Evolutionary conservation across 306 rosid species (phyloP), one percentile per base, ranked within the genome.

Genomic region (Boehmeria nivea): DNA sequence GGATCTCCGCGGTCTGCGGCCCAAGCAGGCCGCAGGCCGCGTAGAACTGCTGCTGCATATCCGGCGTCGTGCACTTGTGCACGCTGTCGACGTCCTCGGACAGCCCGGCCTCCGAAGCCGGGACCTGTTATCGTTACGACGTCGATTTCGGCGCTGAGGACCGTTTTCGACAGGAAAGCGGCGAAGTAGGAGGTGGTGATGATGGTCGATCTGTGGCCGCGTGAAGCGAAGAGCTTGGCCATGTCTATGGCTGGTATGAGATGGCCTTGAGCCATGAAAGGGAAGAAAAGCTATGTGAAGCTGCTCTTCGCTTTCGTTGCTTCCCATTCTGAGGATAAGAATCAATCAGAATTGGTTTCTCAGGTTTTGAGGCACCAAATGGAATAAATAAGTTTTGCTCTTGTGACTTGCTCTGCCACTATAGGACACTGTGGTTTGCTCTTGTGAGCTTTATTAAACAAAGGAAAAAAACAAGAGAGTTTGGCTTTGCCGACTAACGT

Each of bases 261-360:
- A 34, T 75, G 85, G 43, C 87, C 85, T 4, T 61, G 76, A 40
- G 57, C 80, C 12, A 77, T 13, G 61, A 68, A 63, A 8, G 84
- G 87, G 54, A 83, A 69, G 72, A 83, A 71, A 80, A 66, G 6
- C 23, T 7, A 61, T 25, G 60, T 52, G 69, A 43, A 57, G 42
- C 27, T 42, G 60, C 21, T 18, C 24, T 3, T 17, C 5, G 11
- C 14, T 27, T 11, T 54, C 21, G 28, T n/a, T 50, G 13, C 3
- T 22, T 7, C 11, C 54, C 54, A 50, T 50, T 24, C n/a, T n/a
- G n/a, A n/a, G n/a, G n/a, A n/a, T n/a, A n/a, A n/a, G n/a, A n/a
- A n/a, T n/a, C n/a, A n/a, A n/a, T n/a, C n/a, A n/a, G n/a, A n/a
- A n/a, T n/a, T n/a, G n/a, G n/a, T n/a, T n/a, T n/a, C n/a, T n/a